Evolutionary conservation across 306 rosid genomes (phyloP).

Genomic region (Lathyrus sativus): DNA sequence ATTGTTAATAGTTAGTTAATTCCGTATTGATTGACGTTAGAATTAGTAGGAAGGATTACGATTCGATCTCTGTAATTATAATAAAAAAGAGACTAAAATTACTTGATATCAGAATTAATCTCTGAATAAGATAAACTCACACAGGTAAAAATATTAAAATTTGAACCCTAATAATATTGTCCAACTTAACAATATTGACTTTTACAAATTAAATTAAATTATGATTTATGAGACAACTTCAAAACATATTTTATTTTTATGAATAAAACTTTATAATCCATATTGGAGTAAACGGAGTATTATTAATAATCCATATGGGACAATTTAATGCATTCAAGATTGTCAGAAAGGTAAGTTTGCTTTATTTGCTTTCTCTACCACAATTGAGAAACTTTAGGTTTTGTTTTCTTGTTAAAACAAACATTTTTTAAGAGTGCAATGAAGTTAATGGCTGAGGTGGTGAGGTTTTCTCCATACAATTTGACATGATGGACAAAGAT

Average conservation of each 20-base stretch:
- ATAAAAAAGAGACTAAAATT: too few relatives aligned
- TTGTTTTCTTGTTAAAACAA: conserved; percentile 35
- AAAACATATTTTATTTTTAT: not conserved
- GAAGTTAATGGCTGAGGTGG: conserved; percentile 41
- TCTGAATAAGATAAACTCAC: too few relatives aligned
- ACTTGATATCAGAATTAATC: too few relatives aligned
- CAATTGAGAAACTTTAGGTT: conserved; percentile 6
- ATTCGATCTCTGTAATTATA: too few relatives aligned
- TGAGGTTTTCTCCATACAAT: conserved; percentile 39
- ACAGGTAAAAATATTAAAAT: too few relatives aligned
- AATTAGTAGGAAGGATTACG: too few relatives aligned
- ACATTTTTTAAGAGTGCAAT: conserved; percentile 7
- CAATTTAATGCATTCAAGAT: conserved; percentile 15
- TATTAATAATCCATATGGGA: not conserved
- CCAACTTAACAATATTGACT: too few relatives aligned
- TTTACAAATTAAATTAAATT: too few relatives aligned
- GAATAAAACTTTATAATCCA: not conserved
- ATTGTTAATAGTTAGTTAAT: too few relatives aligned
- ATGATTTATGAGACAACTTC: too few relatives aligned
- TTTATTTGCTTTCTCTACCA: not conserved
- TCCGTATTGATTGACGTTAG: too few relatives aligned
- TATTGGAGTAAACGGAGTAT: not conserved
- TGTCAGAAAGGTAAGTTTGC: conserved; percentile 28
- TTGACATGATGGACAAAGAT: conserved; percentile 38
- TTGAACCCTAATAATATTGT: too few relatives aligned